Percentiles rank a stretch among this genome's conserved stretches.
Conservation (phyloP, 1,284 basidiomycete species). For the Laetiporus sulphureus region DNA sequence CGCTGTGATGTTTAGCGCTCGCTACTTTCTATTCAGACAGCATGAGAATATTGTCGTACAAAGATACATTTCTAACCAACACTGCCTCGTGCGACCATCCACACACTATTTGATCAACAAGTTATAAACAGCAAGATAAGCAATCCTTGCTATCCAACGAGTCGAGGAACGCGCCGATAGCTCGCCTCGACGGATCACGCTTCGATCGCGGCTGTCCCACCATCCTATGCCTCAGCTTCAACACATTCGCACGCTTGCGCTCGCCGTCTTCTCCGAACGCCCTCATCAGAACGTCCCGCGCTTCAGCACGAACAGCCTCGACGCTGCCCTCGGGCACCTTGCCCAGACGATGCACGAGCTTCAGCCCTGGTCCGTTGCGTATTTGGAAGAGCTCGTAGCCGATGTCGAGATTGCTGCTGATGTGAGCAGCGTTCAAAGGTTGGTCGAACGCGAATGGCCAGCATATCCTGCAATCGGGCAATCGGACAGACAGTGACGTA, state of each 20-base stretch:
- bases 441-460: constrained; percentile 19
- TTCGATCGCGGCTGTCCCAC: not conserved
- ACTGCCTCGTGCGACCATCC: too few species aligned
- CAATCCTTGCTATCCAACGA: too few species aligned
- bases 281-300: not conserved
- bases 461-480: constrained; percentile 1
- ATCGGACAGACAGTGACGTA: not conserved
- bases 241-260: constrained; percentile 1
- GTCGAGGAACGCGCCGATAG: not conserved
- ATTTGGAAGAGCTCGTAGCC: constrained; percentile 19
- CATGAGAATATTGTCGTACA: too few species aligned
- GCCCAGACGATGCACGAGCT: constrained; percentile 10
- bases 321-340: constrained; percentile 2
- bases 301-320: constrained; percentile 1
- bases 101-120: too few species aligned
- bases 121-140: too few species aligned
- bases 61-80: too few species aligned
- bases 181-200: not conserved
- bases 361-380: constrained; percentile 12
- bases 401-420: constrained; percentile 12
- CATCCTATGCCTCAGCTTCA: not conserved
- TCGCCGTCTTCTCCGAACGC: constrained; percentile 6
- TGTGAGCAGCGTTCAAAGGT: constrained; percentile 13
- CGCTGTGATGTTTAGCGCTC: too few species aligned
- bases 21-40: too few species aligned